Percentiles rank a stretch among this genome's conserved stretches.
Conservation (phyloP, 192 early-diverging fungal species). For the Thamnidium elegans region DNA sequence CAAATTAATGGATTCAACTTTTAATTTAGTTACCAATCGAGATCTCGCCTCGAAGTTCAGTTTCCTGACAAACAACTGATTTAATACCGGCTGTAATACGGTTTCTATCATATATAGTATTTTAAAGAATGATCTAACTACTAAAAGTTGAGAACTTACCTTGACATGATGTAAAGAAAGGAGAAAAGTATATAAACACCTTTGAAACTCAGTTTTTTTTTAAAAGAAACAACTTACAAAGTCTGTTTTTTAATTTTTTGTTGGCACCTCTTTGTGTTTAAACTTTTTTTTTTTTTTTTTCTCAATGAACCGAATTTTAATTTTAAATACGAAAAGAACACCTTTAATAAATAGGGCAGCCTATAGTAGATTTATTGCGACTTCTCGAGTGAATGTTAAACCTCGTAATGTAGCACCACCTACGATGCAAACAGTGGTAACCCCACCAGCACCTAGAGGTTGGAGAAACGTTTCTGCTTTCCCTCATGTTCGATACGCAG, state of each 20-base stretch:
- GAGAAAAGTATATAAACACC: neutral
- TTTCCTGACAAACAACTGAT: slow-evolving; percentile 52
- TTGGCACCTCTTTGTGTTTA: no score
- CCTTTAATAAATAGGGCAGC: no score
- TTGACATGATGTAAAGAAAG: slow-evolving; percentile 16
- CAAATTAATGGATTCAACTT: neutral
- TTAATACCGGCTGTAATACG: slow-evolving; percentile 28
- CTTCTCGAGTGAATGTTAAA: no score
- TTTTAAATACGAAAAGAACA: neutral
- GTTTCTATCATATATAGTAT: slow-evolving; percentile 10
- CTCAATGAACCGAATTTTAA: neutral
- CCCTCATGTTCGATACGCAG: slow-evolving; percentile 8
- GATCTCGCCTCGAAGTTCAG: slow-evolving; percentile 51
- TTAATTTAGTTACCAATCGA: slow-evolving; percentile 39
- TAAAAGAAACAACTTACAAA: neutral
- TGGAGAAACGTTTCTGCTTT: neutral
- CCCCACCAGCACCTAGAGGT: neutral
- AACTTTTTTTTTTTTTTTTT: neutral
- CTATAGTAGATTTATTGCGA: no score
- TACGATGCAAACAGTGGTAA: neutral
- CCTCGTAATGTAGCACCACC: neutral
- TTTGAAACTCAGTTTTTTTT: slow-evolving; percentile 1
- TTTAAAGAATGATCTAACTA: neutral
- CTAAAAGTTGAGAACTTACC: neutral
- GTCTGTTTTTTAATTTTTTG: neutral